phyloP scores from a whole-genome alignment of 352 stramenopile genomes.

The Phytophthora chlamydospora region DNA sequence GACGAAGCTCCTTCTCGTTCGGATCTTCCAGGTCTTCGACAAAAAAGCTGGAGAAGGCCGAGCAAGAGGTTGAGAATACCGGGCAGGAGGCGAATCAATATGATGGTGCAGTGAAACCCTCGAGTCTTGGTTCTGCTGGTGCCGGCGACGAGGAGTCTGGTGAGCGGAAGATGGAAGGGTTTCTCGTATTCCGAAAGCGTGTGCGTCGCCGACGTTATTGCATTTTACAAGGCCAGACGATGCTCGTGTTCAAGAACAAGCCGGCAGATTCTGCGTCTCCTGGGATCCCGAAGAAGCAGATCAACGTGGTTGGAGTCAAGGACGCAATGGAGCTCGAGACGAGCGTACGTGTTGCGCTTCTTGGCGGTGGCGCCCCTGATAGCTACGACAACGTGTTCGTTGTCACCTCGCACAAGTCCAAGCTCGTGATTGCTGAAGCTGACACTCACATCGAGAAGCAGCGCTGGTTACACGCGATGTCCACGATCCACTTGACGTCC shows the following conservation, averaged over 20 bases:
- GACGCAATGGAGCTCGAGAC: slow-evolving; percentile 69
- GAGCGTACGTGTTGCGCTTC: slow-evolving; percentile 48
- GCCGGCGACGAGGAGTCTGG: slow-evolving; percentile 3
- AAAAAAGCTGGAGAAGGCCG: slow-evolving; percentile 16
- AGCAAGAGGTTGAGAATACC: background rate
- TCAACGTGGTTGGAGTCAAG: slow-evolving; percentile 68
- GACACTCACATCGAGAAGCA: slow-evolving; percentile 79
- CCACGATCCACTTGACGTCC: slow-evolving; percentile 63
- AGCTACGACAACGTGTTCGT: slow-evolving; percentile 65
- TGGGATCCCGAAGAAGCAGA: slow-evolving; percentile 52
- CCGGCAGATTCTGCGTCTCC: slow-evolving; percentile 44
- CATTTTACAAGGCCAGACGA: slow-evolving; percentile 55
- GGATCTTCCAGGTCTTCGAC: slow-evolving; percentile 20
- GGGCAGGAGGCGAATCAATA: slow-evolving; percentile 5
- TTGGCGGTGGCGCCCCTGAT: slow-evolving; percentile 37
- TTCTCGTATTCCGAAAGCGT: slow-evolving; percentile 63
- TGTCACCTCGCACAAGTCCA: slow-evolving; percentile 76
- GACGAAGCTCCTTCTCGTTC: slow-evolving; percentile 30
- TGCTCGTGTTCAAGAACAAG: slow-evolving; percentile 73
- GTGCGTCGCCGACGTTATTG: slow-evolving; percentile 72
- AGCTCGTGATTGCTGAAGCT: slow-evolving; percentile 68
- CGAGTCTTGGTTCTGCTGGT: slow-evolving; percentile 5
- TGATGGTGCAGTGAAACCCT: slow-evolving; percentile 6
- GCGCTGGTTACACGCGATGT: slow-evolving; percentile 78
- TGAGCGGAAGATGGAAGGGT: slow-evolving; percentile 57